A percentile compares a stretch with the other conserved stretches of the same genome.
These are phyloP conservation scores for Dendrocalamus latiflorus DNA, from an alignment of 202 grass and related monocot species.

Conservation along the genomic window DNA sequence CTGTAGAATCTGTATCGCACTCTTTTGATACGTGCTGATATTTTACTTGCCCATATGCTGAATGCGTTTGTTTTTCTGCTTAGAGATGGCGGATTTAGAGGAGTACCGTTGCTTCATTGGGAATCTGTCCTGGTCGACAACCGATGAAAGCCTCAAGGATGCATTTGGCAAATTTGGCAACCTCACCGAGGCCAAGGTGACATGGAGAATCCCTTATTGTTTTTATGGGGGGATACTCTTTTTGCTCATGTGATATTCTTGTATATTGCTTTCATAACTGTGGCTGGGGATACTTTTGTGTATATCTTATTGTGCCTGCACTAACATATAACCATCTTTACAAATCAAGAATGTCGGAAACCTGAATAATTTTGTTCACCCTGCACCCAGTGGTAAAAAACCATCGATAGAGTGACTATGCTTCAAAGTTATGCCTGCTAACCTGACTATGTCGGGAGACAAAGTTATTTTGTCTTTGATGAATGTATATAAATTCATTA, in stretches of 20 bases:
- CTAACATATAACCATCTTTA: background rate
- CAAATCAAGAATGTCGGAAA: background rate
- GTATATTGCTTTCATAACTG: background rate
- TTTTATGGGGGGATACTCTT: background rate
- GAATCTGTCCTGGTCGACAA: constrained; percentile 87
- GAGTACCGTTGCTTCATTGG: constrained; percentile 93
- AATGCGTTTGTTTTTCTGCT: background rate
- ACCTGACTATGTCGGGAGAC: background rate
- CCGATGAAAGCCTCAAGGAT: constrained; percentile 68
- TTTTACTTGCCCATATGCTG: background rate
- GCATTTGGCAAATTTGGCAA: constrained; percentile 86
- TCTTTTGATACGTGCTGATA: background rate
- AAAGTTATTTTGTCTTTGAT: background rate
- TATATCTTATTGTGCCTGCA: background rate
- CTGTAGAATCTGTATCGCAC: background rate
- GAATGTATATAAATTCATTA: background rate
- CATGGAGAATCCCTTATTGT: background rate
- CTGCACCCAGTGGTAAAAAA: background rate
- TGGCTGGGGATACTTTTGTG: background rate
- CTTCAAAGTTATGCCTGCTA: background rate
- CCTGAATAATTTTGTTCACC: background rate
- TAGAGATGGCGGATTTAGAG: constrained; percentile 60
- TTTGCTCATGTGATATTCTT: background rate
- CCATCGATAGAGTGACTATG: background rate
- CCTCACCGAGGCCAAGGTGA: constrained; percentile 89